phyloP scores from a whole-genome alignment of 2,329 filamentous ascomycete species.

The Trichothecium sympodiale region DNA sequence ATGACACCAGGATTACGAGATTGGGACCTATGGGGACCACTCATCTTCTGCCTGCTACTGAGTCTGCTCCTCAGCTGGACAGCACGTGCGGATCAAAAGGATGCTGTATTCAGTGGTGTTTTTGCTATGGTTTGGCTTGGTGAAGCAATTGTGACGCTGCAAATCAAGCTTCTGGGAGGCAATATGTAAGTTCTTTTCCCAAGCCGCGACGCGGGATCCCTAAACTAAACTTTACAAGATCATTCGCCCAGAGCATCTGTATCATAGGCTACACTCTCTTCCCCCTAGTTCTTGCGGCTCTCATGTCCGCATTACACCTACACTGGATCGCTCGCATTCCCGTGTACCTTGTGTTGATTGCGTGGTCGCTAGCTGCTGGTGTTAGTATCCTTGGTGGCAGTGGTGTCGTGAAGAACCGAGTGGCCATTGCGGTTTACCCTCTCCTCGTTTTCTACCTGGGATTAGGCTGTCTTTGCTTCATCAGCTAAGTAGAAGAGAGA shows the following conservation, averaged over 20 bases:
- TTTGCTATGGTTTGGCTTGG: slow-evolving; percentile 97
- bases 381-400: slow-evolving; percentile 94
- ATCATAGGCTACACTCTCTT: slow-evolving; percentile 99
- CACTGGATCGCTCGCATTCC: slow-evolving; percentile 77
- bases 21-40: slow-evolving; percentile 96
- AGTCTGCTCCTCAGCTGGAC: slow-evolving; percentile 80
- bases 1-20: slow-evolving; percentile 89
- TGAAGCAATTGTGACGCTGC: slow-evolving; percentile 90
- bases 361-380: slow-evolving; percentile 89
- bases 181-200: slow-evolving; percentile 66
- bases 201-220: not conserved
- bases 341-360: slow-evolving; percentile 77
- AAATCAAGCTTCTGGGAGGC: slow-evolving; percentile 91
- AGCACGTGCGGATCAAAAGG: slow-evolving; percentile 69
- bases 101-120: slow-evolving; percentile 86
- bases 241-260: slow-evolving; percentile 94
- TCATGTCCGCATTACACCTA: slow-evolving; percentile 75
- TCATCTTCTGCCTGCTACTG: slow-evolving; percentile 86
- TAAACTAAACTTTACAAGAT: slow-evolving; percentile 39
- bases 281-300: slow-evolving; percentile 82
- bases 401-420: slow-evolving; percentile 88
- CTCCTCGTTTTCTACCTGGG: slow-evolving; percentile 91
- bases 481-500: slow-evolving; percentile 58
- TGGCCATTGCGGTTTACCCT: slow-evolving; percentile 88
- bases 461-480: slow-evolving; percentile 90